Conservation (phyloP, 2,329 filamentous ascomycete species). For the Torrubiella hemipterigena region DNA sequence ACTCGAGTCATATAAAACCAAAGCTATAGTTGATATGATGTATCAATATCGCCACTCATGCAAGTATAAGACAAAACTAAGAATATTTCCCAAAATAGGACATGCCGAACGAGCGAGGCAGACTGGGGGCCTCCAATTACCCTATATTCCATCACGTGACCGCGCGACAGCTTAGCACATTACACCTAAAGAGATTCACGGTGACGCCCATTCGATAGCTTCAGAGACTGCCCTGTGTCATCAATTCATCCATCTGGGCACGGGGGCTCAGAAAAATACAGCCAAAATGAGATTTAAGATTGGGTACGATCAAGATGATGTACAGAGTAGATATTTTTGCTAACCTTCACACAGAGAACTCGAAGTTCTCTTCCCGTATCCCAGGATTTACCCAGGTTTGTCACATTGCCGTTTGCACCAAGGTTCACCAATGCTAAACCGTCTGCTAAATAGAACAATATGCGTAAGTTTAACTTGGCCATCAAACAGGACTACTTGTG, state of each 20-base stretch:
- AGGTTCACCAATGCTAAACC: slow-evolving; percentile 7
- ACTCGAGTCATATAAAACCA: neutral
- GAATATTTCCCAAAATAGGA: neutral
- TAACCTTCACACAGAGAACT: slow-evolving; percentile 29
- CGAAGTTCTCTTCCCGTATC: slow-evolving; percentile 46
- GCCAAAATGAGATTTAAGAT: slow-evolving; percentile 39
- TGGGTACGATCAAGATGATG: slow-evolving; percentile 22
- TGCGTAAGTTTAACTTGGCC: slow-evolving; percentile 25
- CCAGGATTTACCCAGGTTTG: slow-evolving; percentile 45
- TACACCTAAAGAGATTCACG: neutral
- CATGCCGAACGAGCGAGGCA: neutral
- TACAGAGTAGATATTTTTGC: neutral
- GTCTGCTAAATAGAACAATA: slow-evolving; percentile 33
- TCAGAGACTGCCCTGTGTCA: neutral
- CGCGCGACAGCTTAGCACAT: neutral
- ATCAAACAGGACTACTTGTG: neutral
- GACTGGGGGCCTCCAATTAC: neutral
- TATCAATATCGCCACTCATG: neutral
- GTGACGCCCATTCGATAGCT: too few species aligned
- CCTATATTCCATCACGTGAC: neutral
- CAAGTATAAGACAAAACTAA: neutral
- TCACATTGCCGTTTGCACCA: slow-evolving; percentile 3
- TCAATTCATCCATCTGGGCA: neutral
- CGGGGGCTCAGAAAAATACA: slow-evolving; percentile 2
- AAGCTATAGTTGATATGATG: neutral